Conservation (phyloP, 257 asterid species). For the Solanum rostratum region DNA sequence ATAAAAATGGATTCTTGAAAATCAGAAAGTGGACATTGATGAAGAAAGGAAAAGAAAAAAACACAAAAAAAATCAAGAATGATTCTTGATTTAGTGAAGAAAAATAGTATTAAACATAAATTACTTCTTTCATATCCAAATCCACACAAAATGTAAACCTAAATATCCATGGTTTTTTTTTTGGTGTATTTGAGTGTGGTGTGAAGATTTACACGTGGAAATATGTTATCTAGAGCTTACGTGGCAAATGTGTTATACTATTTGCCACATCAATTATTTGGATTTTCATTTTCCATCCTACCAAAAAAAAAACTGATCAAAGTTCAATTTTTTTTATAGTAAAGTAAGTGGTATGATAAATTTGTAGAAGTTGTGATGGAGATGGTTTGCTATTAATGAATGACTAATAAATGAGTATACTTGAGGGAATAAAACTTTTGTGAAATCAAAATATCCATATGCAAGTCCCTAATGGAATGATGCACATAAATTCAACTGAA, state of each 20-base stretch:
- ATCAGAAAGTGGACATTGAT: background rate
- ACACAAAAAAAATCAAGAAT: background rate
- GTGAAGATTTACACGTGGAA: conserved; percentile 50
- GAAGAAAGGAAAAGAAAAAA: background rate
- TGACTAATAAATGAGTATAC: background rate
- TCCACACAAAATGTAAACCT: background rate
- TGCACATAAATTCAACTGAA: background rate
- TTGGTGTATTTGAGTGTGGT: conserved; percentile 28
- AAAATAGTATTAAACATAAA: background rate
- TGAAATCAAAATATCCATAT: background rate
- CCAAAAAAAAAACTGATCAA: background rate
- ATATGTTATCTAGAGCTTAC: conserved; percentile 22
- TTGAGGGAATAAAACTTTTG: background rate
- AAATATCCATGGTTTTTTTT: background rate
- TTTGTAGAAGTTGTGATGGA: background rate
- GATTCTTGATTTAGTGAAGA: background rate
- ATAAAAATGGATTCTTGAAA: background rate
- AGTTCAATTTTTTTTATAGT: background rate
- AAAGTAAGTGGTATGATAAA: background rate
- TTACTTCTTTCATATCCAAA: background rate
- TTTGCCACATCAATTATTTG: background rate
- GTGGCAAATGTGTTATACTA: background rate
- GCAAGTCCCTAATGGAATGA: background rate
- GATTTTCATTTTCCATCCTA: background rate
- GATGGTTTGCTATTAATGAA: background rate